phyloP scores from a whole-genome alignment of 106 monocot genomes.

The Amphibolis antarctica region DNA sequence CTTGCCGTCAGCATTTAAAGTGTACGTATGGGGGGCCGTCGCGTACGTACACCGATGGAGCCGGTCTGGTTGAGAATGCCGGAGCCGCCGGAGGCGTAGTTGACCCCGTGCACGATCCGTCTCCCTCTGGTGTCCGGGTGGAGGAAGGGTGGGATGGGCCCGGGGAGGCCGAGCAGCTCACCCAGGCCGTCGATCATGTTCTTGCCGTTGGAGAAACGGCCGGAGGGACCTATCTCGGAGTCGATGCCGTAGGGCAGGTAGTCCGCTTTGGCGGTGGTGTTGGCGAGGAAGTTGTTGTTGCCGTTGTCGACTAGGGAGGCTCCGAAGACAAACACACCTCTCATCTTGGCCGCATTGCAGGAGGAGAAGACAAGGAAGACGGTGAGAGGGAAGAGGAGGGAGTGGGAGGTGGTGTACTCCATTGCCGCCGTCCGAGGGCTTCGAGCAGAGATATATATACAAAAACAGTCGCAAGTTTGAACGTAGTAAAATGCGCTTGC shows the following conservation, averaged over 20 bases:
- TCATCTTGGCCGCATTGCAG: background rate
- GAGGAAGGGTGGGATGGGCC: constrained; percentile 35
- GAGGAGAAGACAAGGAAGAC: background rate
- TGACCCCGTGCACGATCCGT: constrained; percentile 34
- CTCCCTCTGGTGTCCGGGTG: constrained; percentile 29
- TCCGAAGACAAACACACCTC: constrained; percentile 55
- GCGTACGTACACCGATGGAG: constrained; percentile 4
- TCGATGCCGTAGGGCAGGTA: constrained; percentile 54
- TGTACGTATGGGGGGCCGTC: too few species aligned
- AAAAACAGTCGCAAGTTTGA: too few species aligned
- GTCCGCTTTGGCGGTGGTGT: constrained; percentile 33
- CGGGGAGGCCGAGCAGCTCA: constrained; percentile 31
- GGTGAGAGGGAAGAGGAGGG: background rate
- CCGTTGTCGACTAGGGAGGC: constrained; percentile 64
- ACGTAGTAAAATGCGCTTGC: too few species aligned
- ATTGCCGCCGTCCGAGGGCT: too few species aligned
- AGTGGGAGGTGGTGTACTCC: background rate
- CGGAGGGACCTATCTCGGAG: constrained; percentile 39
- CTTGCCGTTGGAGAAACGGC: constrained; percentile 54
- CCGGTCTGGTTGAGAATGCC: constrained; percentile 47
- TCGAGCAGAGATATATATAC: too few species aligned
- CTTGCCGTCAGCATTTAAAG: too few species aligned
- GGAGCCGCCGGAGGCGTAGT: constrained; percentile 61
- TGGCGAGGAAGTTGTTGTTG: constrained; percentile 51
- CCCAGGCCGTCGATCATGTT: constrained; percentile 47